Evolutionary conservation across 2,329 filamentous ascomycete species (phyloP), one percentile per base, ranked within the genome.

Genomic region (Apiospora rasikravindrae): DNA sequence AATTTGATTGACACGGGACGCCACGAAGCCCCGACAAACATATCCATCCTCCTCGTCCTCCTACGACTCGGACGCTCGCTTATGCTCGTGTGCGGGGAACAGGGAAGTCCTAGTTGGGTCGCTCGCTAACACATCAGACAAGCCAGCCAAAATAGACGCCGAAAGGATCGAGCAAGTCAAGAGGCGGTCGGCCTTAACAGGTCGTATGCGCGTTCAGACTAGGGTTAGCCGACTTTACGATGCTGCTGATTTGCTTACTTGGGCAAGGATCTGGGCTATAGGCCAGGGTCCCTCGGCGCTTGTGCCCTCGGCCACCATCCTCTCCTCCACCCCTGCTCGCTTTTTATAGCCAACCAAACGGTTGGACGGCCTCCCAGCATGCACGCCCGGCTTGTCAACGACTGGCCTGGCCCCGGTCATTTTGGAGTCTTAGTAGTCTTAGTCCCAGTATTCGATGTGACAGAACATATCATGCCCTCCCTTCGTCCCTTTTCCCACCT

Each of bases 311-410:
- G 73, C 70, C 61, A 69, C 75, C 75, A 77, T 74, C 77, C 74
- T 77, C 75, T 73, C 74, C 73, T 73, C 70, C 74, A 74, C 74
- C 75, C 68, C 45, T 40, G 45, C 49, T 69, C 45, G 45, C 80
- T 79, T 78, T 80, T 81, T 81, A 82, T 82, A 82, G 81, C 80
- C 80, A 82, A 81, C 81, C 80, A 81, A 75, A 73, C 73, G 68
- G 67, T 73, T 67, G 69, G 51, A 47, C 73, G 72, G 74, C 75
- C 74, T 75, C 74, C 74, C 74, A 73, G 72, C 74, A 76, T 76
- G 75, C 75, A 75, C 72, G 72, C 73, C 45, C 61, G 72, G 73
- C 70, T 73, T 44, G 70, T 73, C 73, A 67, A 53, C 68, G 69
- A 72, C 67, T 37, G 66, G 40, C 40, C 66, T 44, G 33, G 42